Conservation (phyloP, 1,284 basidiomycete genomes). For the Malassezia yamatoensis region DNA sequence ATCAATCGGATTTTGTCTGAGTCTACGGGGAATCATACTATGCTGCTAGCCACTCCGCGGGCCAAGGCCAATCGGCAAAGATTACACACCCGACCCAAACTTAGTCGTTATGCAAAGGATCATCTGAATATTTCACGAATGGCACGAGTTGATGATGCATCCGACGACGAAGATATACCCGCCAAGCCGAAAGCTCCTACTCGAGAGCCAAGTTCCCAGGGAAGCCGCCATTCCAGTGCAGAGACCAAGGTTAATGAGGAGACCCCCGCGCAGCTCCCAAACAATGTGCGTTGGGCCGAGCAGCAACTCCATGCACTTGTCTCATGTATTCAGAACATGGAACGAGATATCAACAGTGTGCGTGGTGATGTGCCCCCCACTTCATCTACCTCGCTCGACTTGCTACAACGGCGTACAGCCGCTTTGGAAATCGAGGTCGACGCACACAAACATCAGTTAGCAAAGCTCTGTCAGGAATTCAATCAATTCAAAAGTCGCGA, state of each 20-base stretch:
- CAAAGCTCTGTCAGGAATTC: not conserved
- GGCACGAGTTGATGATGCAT: constrained; percentile 1
- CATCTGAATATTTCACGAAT: constrained; percentile 11
- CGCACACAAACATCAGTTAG: constrained; percentile 2
- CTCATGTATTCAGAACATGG: constrained; percentile 8
- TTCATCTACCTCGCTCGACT: not conserved
- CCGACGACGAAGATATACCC: not conserved
- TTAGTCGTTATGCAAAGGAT: not conserved
- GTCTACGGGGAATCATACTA: constrained; percentile 15
- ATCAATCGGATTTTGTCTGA: not conserved
- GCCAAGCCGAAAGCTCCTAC: not conserved
- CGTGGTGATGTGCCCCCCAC: not conserved
- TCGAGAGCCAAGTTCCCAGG: not conserved
- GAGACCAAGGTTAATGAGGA: constrained; percentile 16
- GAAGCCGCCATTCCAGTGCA: constrained; percentile 17
- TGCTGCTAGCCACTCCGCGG: constrained; percentile 12
- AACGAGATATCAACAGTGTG: constrained; percentile 4
- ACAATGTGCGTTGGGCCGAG: constrained; percentile 10
- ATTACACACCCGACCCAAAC: constrained; percentile 1
- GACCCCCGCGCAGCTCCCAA: not conserved
- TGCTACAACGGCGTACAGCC: not conserved
- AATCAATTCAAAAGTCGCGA: not conserved
- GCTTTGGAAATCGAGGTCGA: constrained; percentile 4
- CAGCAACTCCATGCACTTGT: constrained; percentile 9
- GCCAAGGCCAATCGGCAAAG: not conserved